phyloP scores from a whole-genome alignment of 495 filamentous ascomycete genomes.

The Darksidea phi region DNA sequence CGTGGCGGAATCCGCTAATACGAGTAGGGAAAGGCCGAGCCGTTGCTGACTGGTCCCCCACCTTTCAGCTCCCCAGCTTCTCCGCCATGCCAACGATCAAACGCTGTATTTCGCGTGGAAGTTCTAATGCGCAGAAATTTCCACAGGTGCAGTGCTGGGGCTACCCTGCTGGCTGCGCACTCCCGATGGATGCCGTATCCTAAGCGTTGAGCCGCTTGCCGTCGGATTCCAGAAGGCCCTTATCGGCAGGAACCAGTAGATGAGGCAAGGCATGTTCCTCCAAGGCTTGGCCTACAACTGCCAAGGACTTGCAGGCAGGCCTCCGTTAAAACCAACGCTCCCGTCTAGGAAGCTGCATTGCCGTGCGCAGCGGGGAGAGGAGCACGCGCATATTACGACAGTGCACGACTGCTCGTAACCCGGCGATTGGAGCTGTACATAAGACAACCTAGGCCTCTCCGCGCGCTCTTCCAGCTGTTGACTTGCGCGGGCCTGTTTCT shows the following conservation, averaged over 20 bases:
- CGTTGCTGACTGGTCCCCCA: background rate
- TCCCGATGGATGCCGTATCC: too few species aligned
- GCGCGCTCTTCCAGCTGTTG: background rate
- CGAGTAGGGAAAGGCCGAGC: background rate
- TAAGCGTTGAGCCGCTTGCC: too few species aligned
- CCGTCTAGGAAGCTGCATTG: slow-evolving; percentile 26
- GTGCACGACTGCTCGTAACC: slow-evolving; percentile 12
- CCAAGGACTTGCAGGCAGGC: slow-evolving; percentile 4
- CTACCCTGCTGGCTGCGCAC: too few species aligned
- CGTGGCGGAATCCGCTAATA: background rate
- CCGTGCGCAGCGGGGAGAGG: slow-evolving; percentile 5
- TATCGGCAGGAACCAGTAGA: slow-evolving; percentile 2
- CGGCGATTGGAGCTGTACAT: slow-evolving; percentile 26
- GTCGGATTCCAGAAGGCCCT: background rate
- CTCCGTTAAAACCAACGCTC: background rate
- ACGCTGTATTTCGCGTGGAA: too few species aligned
- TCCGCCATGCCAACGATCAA: background rate
- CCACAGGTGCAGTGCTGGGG: too few species aligned
- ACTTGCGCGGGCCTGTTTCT: background rate
- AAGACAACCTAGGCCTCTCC: slow-evolving; percentile 5
- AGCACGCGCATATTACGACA: slow-evolving; percentile 2
- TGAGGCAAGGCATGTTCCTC: background rate
- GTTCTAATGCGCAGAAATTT: too few species aligned
- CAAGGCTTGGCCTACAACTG: slow-evolving; percentile 13
- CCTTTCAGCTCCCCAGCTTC: background rate